Base-by-base conservation (phyloP, 2,329 filamentous ascomycete genomes). In the Camillea tinctor region DNA sequence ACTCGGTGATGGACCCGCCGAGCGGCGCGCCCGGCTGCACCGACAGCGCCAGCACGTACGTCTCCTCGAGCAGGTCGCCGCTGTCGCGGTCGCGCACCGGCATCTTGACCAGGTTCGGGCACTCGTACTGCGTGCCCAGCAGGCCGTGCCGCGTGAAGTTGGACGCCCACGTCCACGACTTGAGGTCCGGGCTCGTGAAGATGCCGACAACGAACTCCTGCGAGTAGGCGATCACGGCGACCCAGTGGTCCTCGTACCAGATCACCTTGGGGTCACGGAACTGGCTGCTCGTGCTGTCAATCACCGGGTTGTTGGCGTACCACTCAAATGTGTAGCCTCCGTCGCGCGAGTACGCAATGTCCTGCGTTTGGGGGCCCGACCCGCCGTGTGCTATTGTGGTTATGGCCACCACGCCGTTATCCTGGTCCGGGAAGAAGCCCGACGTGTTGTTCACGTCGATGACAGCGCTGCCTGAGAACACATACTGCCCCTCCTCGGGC, bases 181-280 rank as follows among this genome's bases (percentile, higher is more conserved):
- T 84, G 6, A 89, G 74, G 67, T 89, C 79, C 0, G 80, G 75
- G 1, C 84, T 87, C 1, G 84, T 87, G 71, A 80, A 89, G 63
- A 89, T 79, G n/a, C 83, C 84, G 51, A 89, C 77, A 9, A 77
- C 74, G 62, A 84, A 86, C 44, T 86, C 84, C 40, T 79, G 72
- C 1, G 82, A 71, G 58, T 83, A 86, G 0, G 85, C 76, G 2
- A 87, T 64, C 0, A 81, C 78, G 79, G 86, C 84, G 48, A 86
- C 81, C 86, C 86, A 89, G 19, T 77, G 73, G 50, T 80, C 69
- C 1, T 79, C 73, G 62, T 87, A 82, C 77, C 84, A 84, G 51
- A 87, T 77, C 1, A 89, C 85, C 66, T 89, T 87, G 1, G 88
- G 87, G 63, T 90, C 87, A 22, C 87, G 83, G 75, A 89, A 89